Percentiles rank a stretch among this genome's conserved stretches.
Evolutionary conservation across 73 alveolate genomes (phyloP).

Genomic region (Symbiodinium pilosum): DNA sequence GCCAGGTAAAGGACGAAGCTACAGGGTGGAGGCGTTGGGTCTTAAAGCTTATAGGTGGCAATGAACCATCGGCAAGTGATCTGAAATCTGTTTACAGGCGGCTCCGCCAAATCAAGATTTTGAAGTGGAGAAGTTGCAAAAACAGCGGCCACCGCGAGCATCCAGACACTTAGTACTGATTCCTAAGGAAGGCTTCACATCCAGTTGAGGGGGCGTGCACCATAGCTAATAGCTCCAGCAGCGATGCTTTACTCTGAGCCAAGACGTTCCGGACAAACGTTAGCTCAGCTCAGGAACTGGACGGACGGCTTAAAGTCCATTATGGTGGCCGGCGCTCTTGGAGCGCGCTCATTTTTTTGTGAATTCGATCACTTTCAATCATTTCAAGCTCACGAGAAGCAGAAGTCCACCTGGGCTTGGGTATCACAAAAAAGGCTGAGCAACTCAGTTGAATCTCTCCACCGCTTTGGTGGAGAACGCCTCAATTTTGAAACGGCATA

Average conservation of each 20-base stretch:
- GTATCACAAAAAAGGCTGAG: too few species aligned
- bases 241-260: too few species aligned
- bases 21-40: constrained; percentile 91
- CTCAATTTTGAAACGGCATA: constrained; percentile 78
- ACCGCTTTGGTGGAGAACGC: background rate
- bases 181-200: too few species aligned
- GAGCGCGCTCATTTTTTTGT: background rate
- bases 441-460: too few species aligned
- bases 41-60: too few species aligned
- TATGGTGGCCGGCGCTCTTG: background rate
- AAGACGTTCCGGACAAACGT: too few species aligned
- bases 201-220: too few species aligned
- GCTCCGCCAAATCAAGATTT: background rate
- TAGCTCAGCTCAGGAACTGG: background rate
- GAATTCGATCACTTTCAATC: background rate
- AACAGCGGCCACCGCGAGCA: too few species aligned
- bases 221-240: too few species aligned
- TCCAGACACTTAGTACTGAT: too few species aligned
- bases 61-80: too few species aligned
- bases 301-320: background rate
- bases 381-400: constrained; percentile 5
- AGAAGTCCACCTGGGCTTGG: background rate
- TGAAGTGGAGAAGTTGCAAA: background rate
- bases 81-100: background rate
- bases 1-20: constrained; percentile 81